These are phyloP conservation scores for Hypoxylon sp. DNA, from an alignment of 2,329 filamentous ascomycete species.

Conservation along the genomic window DNA sequence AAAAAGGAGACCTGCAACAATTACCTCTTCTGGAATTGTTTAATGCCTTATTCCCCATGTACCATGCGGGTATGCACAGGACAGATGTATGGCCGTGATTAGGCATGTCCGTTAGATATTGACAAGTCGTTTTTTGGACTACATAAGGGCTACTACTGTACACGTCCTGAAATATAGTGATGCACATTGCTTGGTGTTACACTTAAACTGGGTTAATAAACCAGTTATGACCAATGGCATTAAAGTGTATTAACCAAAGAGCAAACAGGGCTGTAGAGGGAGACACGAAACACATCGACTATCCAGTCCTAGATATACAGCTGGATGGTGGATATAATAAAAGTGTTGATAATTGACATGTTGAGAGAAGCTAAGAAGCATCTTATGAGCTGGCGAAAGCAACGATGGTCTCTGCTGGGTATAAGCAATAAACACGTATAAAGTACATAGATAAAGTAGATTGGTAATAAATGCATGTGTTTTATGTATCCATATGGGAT, in stretches of 20 bases:
- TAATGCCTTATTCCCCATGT: slow-evolving; percentile 15
- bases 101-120: slow-evolving; percentile 26
- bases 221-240: slow-evolving; percentile 19
- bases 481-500: background rate
- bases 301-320: slow-evolving; percentile 8
- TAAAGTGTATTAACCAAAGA: slow-evolving; percentile 20
- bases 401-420: background rate
- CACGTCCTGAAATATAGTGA: slow-evolving; percentile 18
- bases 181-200: slow-evolving; percentile 29
- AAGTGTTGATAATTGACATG: background rate
- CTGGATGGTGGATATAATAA: background rate
- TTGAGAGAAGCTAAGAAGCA: background rate
- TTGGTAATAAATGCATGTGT: background rate
- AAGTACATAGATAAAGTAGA: background rate
- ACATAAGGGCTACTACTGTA: slow-evolving; percentile 8
- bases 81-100: slow-evolving; percentile 39
- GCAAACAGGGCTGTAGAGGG: slow-evolving; percentile 13
- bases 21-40: slow-evolving; percentile 18
- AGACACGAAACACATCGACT: slow-evolving; percentile 29
- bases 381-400: background rate
- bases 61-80: slow-evolving; percentile 38
- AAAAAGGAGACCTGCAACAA: slow-evolving; percentile 12
- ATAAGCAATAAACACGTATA: slow-evolving; percentile 1
- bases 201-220: slow-evolving; percentile 23
- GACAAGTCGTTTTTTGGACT: slow-evolving; percentile 28